phyloP scores from a whole-genome alignment of 176 grass and related monocot genomes.

The Typha latifolia region DNA sequence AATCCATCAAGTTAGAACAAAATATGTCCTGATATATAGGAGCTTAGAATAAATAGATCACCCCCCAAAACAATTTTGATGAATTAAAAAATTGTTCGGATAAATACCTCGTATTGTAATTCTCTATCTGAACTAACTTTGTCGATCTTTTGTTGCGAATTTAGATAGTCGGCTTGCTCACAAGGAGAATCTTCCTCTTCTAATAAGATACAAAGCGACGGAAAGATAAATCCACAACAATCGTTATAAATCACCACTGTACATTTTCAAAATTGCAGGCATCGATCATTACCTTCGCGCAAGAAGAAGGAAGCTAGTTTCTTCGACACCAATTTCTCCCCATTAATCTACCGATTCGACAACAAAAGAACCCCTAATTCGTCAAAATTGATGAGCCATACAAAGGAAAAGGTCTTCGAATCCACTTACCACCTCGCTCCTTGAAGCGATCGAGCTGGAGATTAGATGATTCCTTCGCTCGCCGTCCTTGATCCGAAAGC shows the following conservation, averaged over 20 bases:
- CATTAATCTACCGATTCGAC: constrained; percentile 14
- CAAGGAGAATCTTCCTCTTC: background rate
- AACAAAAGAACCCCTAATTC: background rate
- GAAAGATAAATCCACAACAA: background rate
- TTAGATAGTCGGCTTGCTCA: background rate
- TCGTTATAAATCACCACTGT: background rate
- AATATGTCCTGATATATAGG: background rate
- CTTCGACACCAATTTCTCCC: constrained; percentile 40
- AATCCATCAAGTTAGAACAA: background rate
- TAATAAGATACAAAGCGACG: background rate
- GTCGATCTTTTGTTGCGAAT: background rate
- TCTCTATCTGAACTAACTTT: constrained; percentile 2
- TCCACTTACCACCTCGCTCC: constrained; percentile 27
- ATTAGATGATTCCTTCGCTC: constrained; percentile 15
- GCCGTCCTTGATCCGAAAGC: constrained; percentile 42
- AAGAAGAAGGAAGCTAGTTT: constrained; percentile 63
- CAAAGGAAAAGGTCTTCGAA: too few relatives aligned
- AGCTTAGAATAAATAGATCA: background rate
- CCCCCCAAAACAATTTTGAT: background rate
- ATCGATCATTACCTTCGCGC: constrained; percentile 44
- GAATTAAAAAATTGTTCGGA: background rate
- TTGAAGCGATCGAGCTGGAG: constrained; percentile 28
- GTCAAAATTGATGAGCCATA: too few relatives aligned
- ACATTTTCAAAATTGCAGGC: background rate
- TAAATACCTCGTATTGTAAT: constrained; percentile 12